These are phyloP conservation scores for Pseudogymnoascus sp. DNA, from an alignment of 2,329 filamentous ascomycete genomes.

Conservation along the genomic window DNA sequence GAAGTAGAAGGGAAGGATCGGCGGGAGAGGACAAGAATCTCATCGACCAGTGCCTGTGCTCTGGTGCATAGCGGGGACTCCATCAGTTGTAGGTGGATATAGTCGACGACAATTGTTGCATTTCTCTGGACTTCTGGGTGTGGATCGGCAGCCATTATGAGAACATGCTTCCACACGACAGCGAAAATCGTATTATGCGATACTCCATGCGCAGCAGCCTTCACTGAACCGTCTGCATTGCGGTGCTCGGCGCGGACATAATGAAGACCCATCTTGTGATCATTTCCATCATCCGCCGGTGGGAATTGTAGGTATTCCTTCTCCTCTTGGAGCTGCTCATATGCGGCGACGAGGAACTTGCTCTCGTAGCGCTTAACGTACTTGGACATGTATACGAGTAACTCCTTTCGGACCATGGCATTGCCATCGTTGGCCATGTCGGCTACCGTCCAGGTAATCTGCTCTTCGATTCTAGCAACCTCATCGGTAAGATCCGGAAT, in stretches of 20 bases:
- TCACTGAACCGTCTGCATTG: conserved; percentile 50
- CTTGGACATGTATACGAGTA: conserved; percentile 86
- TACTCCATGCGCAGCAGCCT: conserved; percentile 48
- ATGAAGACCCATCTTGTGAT: conserved; percentile 55
- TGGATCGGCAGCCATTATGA: conserved; percentile 87
- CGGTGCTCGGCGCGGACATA: conserved; percentile 49
- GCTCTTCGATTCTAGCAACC: conserved; percentile 83
- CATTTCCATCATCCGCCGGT: conserved; percentile 46
- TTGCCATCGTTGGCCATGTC: conserved; percentile 92
- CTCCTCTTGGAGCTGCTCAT: conserved; percentile 82
- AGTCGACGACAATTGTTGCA: conserved; percentile 78
- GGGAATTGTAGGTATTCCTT: conserved; percentile 56
- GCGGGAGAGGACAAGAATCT: conserved; percentile 51
- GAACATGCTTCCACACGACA: conserved; percentile 85
- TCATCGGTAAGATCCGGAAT: conserved; percentile 89
- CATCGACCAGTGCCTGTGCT: conserved; percentile 65
- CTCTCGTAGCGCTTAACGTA: conserved; percentile 86
- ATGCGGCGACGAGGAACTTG: conserved; percentile 86
- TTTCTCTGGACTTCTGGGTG: conserved; percentile 87
- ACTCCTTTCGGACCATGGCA: conserved; percentile 85
- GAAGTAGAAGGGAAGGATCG: conserved; percentile 36
- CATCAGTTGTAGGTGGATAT: conserved; percentile 68
- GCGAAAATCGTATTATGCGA: conserved; percentile 88
- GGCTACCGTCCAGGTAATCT: conserved; percentile 78
- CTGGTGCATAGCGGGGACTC: conserved; percentile 66